Evolutionary conservation across 345 rosid species (phyloP).

Genomic region (Linum tenue): DNA sequence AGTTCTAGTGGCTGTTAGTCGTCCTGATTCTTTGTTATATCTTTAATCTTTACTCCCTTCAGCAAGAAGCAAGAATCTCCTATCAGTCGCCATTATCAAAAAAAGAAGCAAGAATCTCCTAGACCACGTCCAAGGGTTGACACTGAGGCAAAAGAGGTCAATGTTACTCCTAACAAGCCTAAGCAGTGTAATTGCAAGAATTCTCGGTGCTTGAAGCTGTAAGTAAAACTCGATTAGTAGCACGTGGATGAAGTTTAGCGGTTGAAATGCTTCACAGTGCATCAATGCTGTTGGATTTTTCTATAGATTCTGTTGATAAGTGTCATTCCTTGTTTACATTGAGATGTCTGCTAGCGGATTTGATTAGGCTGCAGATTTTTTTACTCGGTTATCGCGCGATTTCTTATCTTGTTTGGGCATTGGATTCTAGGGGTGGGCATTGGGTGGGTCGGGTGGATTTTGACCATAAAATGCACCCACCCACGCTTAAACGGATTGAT

Average conservation of each 20-base stretch:
- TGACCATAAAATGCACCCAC: too few species aligned
- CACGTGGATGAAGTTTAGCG: not conserved
- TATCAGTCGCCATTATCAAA: too few species aligned
- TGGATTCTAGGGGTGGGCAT: too few species aligned
- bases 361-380: too few species aligned
- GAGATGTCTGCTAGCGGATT: not conserved
- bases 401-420: too few species aligned
- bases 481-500: too few species aligned
- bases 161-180: conserved; percentile 50
- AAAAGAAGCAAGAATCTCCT: conserved; percentile 33
- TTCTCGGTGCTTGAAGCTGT: conserved; percentile 77
- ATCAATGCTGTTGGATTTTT: not conserved
- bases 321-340: not conserved
- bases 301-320: not conserved
- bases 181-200: conserved; percentile 70
- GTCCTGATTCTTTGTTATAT: not conserved
- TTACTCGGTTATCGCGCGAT: too few species aligned
- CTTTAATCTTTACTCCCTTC: conserved; percentile 8
- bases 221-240: conserved; percentile 17
- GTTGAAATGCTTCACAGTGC: not conserved
- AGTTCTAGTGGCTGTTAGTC: not conserved
- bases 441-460: too few species aligned
- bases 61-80: conserved; percentile 15
- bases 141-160: conserved; percentile 41
- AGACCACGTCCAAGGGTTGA: conserved; percentile 18